These are phyloP conservation scores for Dryas drummondii DNA, from an alignment of 306 rosid species.

Conservation along the genomic window DNA sequence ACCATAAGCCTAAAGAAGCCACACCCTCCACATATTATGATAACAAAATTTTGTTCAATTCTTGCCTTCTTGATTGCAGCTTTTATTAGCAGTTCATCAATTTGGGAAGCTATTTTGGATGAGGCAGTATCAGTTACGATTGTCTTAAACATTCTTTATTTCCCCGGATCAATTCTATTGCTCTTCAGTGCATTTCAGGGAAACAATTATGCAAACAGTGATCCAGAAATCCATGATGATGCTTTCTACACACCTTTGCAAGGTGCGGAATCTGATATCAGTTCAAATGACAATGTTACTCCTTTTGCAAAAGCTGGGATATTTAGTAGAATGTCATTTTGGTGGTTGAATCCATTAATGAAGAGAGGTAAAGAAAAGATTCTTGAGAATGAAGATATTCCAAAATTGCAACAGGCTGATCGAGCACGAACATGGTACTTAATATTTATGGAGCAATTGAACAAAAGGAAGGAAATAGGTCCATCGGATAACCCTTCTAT, in stretches of 20 bases:
- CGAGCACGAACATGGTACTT: constrained; percentile 13
- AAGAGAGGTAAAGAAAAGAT: constrained; percentile 26
- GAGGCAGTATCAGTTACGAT: constrained; percentile 3
- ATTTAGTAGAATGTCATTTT: constrained; percentile 22
- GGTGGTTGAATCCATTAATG: constrained; percentile 40
- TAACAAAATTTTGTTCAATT: background rate
- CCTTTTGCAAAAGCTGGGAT: constrained; percentile 27
- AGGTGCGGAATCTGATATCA: constrained; percentile 1
- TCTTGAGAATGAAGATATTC: constrained; percentile 22
- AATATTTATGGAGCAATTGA: background rate
- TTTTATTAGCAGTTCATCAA: constrained; percentile 23
- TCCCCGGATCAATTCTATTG: constrained; percentile 27
- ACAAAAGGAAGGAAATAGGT: constrained; percentile 4
- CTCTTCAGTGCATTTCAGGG: constrained; percentile 14
- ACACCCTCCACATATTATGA: background rate
- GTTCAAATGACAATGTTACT: constrained; percentile 15
- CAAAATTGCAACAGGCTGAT: constrained; percentile 21
- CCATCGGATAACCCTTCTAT: constrained; percentile 12
- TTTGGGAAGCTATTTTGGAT: constrained; percentile 7
- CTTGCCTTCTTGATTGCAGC: constrained; percentile 16
- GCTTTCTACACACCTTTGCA: constrained; percentile 6
- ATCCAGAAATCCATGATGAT: constrained; percentile 9
- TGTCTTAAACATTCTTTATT: constrained; percentile 15
- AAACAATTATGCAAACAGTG: background rate
- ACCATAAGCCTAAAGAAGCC: constrained; percentile 11